Conservation (phyloP, 2,329 filamentous ascomycete species). For the Arthroderma sp. region DNA sequence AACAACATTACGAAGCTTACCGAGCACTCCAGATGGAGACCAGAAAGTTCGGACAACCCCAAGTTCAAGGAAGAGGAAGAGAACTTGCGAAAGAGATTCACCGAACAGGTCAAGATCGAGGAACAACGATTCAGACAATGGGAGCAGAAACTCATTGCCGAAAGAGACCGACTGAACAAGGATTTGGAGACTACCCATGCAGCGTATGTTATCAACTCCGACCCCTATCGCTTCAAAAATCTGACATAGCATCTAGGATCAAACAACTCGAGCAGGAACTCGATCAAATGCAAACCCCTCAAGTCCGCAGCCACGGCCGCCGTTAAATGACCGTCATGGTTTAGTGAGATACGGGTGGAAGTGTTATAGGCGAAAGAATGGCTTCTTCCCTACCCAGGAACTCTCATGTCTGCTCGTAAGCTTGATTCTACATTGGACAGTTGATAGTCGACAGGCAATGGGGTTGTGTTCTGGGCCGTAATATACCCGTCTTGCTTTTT, state of each 20-base stretch:
- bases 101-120: constrained; percentile 99
- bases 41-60: constrained; percentile 98
- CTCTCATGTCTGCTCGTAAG: background rate
- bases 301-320: constrained; percentile 82
- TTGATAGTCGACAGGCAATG: background rate
- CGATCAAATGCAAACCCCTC: constrained; percentile 81
- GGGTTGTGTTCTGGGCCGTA: background rate
- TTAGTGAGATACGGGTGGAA: constrained; percentile 2
- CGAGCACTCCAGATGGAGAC: constrained; percentile 99
- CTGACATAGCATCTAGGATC: constrained; percentile 33
- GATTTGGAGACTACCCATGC: constrained; percentile 97
- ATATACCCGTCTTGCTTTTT: constrained; percentile 5
- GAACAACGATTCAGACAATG: constrained; percentile 98
- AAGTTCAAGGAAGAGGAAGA: constrained; percentile 99
- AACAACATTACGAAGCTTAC: constrained; percentile 98
- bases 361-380: background rate
- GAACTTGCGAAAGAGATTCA: constrained; percentile 95
- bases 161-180: constrained; percentile 99
- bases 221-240: background rate
- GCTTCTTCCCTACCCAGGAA: background rate
- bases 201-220: constrained; percentile 35
- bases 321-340: constrained; percentile 47
- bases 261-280: constrained; percentile 65
- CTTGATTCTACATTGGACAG: background rate
- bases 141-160: constrained; percentile 99